Base-by-base conservation (phyloP, 805 yeast species). In the Suhomyces faveliae region DNA sequence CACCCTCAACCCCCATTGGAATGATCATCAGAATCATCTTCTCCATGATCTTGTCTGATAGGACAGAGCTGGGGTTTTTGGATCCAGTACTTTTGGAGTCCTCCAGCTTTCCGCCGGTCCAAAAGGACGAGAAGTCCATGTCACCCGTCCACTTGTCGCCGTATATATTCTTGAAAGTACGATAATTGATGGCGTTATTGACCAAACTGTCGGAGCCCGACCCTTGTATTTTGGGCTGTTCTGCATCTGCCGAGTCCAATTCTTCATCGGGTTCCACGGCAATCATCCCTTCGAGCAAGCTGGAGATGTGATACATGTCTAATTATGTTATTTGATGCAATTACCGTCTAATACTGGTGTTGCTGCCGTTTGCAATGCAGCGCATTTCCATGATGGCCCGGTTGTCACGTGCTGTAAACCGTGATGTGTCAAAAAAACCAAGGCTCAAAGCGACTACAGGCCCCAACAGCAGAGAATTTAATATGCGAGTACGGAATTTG, bases 1-100 rank as follows among this genome's bases (percentile, higher is more conserved):
- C 64, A 15, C 78, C 77, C 2, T 80, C 72, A 12, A 51, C 55
- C 33, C 57, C 57, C 41, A 87, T 76, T 0, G 95, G 94, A 21
- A 88, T 70, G 1, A 90, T 85, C 83, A 87, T 80, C 19, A 82
- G 71, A 6, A 89, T 67, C 43, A 88, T 69, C 58, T 83, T 78
- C 57, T 89, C 96, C 54, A 89, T 77, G 46, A 89, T 64, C 47
- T 83, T 84, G 55, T 89, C 96, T 0, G 87, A 75, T 59, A 86
- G 47, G 13, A 53, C 38, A 13, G 48, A 40, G 29, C 21, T 13
- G 51, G 47, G 24, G 47, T 57, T 44, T 54, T 61, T 47, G 59
- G 51, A n/a, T 49, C 40, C 43, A 11, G 45, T 25, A 4, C 35
- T 42, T 9, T 24, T 19, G 11, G 46, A n/a, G 19, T 17, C 56